Conservation (phyloP, 306 rosid species). For the Abrus precatorius region DNA sequence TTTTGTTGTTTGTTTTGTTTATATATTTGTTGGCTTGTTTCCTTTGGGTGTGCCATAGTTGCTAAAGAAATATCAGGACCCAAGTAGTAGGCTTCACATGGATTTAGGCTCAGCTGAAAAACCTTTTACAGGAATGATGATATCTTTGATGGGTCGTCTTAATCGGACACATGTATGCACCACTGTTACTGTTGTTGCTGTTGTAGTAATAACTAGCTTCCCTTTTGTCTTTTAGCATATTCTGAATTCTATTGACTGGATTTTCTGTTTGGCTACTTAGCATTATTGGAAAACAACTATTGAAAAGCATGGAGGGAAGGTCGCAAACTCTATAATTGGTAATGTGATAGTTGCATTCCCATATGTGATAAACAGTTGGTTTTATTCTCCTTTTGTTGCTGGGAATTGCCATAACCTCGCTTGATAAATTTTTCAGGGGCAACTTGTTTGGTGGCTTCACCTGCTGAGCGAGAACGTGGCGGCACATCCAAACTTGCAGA, state of each 20-base stretch:
- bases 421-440: slow-evolving; percentile 54
- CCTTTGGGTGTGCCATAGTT: slow-evolving; percentile 52
- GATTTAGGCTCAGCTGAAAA: slow-evolving; percentile 62
- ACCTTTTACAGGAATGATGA: slow-evolving; percentile 77
- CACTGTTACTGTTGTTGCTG: background rate
- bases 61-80: slow-evolving; percentile 75
- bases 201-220: background rate
- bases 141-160: slow-evolving; percentile 88
- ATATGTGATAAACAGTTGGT: background rate
- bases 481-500: slow-evolving; percentile 77
- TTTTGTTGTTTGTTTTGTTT: background rate
- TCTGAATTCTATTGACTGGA: background rate
- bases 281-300: slow-evolving; percentile 75
- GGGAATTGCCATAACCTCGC: background rate
- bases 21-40: background rate
- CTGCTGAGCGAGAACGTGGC: slow-evolving; percentile 73
- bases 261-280: slow-evolving; percentile 47
- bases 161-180: slow-evolving; percentile 71
- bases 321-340: slow-evolving; percentile 73
- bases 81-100: slow-evolving; percentile 57
- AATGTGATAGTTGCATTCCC: slow-evolving; percentile 9
- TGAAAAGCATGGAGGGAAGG: slow-evolving; percentile 81
- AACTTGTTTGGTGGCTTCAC: slow-evolving; percentile 75
- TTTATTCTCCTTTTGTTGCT: background rate
- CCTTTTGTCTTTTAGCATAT: slow-evolving; percentile 24